A percentile compares a stretch with the other conserved stretches of the same genome.
Evolutionary conservation across 1,284 basidiomycete genomes (phyloP).

Genomic region (Earliella scabrosa): DNA sequence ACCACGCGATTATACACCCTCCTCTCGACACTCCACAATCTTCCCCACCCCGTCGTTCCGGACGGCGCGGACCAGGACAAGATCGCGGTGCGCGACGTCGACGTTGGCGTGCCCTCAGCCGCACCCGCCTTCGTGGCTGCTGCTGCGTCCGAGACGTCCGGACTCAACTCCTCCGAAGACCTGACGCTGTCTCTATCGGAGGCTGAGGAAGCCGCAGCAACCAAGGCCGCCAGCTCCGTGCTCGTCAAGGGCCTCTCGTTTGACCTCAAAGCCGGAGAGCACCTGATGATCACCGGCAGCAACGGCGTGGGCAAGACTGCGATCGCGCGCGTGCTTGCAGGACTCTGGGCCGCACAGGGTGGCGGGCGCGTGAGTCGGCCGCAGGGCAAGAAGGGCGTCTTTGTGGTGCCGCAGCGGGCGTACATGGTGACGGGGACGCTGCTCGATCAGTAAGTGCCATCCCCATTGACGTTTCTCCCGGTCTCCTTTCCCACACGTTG

Average conservation of each 20-base stretch:
- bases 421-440: conserved; percentile 90
- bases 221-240: conserved; percentile 34
- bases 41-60: conserved; percentile 51
- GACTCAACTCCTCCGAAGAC: not conserved
- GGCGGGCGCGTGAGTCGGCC: conserved; percentile 46
- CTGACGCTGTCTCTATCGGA: conserved; percentile 18
- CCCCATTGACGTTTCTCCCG: too few relatives aligned
- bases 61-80: conserved; percentile 34
- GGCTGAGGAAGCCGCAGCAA: conserved; percentile 41
- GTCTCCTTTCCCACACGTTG: not conserved
- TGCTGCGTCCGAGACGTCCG: conserved; percentile 7
- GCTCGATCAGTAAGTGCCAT: conserved; percentile 78
- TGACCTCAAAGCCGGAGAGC: conserved; percentile 78
- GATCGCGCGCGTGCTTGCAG: conserved; percentile 88
- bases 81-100: conserved; percentile 58
- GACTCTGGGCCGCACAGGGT: conserved; percentile 79
- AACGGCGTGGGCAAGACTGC: conserved; percentile 96
- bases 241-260: conserved; percentile 80
- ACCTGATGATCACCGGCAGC: conserved; percentile 93
- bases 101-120: conserved; percentile 80
- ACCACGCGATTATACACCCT: conserved; percentile 91
- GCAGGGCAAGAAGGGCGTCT: conserved; percentile 59
- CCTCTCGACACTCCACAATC: conserved; percentile 83
- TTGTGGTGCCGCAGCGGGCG: conserved; percentile 91
- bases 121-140: conserved; percentile 18